These are phyloP conservation scores for Gracilariopsis chorda DNA, from an alignment of 23 red algal genomes.

Conservation along the genomic window DNA sequence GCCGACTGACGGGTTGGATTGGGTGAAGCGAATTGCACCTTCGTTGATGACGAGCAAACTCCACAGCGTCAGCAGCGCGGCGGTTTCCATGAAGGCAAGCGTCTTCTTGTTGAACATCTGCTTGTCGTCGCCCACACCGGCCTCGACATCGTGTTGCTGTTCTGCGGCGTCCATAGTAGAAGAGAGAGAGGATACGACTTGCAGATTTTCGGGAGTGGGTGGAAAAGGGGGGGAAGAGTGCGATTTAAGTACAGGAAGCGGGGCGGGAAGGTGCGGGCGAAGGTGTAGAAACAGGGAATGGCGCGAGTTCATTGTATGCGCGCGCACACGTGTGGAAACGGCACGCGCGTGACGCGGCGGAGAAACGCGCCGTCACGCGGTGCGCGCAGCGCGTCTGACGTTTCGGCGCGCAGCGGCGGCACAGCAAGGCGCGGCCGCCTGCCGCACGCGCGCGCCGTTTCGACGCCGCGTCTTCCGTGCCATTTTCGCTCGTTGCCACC, in stretches of 20 bases:
- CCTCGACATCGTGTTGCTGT: background rate
- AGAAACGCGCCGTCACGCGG: background rate
- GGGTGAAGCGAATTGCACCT: slow-evolving; percentile 41
- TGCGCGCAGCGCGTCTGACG: too few species aligned
- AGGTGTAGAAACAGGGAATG: background rate
- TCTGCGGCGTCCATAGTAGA: background rate
- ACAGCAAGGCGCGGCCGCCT: background rate
- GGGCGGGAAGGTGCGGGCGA: background rate
- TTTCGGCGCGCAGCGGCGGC: background rate
- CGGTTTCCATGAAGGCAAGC: slow-evolving; percentile 15
- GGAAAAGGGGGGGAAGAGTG: too few species aligned
- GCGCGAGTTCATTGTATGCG: too few species aligned
- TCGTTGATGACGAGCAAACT: slow-evolving; percentile 55
- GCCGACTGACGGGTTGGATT: background rate
- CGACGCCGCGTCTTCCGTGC: background rate
- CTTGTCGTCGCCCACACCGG: background rate
- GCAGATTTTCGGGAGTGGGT: background rate
- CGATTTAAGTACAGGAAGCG: too few species aligned
- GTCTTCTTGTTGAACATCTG: background rate
- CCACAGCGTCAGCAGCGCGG: slow-evolving; percentile 54
- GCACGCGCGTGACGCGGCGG: background rate
- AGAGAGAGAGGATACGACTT: background rate
- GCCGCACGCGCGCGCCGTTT: background rate
- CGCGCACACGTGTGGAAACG: background rate
- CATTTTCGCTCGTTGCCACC: too few species aligned